These are phyloP conservation scores for Picea mariana DNA, from an alignment of 83 land plant species.

Conservation along the genomic window DNA sequence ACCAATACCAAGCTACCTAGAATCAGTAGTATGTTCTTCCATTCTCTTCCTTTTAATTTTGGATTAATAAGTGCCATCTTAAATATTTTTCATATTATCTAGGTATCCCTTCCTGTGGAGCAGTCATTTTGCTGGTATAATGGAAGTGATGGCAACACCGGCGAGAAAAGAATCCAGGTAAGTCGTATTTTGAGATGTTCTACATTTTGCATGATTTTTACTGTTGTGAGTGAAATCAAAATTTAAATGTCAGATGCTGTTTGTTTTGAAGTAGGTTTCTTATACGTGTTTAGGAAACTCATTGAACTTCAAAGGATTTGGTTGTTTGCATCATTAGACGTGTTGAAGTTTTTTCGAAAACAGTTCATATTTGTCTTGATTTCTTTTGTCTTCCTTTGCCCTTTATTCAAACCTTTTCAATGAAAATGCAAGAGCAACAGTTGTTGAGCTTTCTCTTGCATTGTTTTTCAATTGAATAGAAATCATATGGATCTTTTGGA, in stretches of 20 bases:
- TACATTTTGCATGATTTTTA: background rate
- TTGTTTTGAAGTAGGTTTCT: background rate
- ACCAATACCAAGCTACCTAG: background rate
- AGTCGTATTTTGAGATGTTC: background rate
- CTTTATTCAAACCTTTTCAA: background rate
- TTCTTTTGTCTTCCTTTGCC: background rate
- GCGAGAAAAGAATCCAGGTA: constrained; percentile 18
- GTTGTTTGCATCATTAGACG: background rate
- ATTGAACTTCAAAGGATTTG: background rate
- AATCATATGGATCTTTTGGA: background rate
- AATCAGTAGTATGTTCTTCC: background rate
- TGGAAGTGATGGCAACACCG: constrained; percentile 24
- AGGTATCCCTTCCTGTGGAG: constrained; percentile 20
- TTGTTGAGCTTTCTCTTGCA: background rate
- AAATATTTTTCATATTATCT: background rate
- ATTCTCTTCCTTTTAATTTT: too few relatives aligned
- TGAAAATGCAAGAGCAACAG: background rate
- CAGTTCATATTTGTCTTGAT: background rate
- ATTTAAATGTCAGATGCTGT: background rate
- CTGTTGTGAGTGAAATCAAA: background rate
- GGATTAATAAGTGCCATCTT: too few relatives aligned
- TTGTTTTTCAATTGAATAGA: background rate
- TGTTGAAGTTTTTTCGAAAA: background rate
- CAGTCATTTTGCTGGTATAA: constrained; percentile 24
- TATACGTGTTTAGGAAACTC: background rate